Conservation (phyloP, 2,329 filamentous ascomycete species). For the Madurella mycetomatis region DNA sequence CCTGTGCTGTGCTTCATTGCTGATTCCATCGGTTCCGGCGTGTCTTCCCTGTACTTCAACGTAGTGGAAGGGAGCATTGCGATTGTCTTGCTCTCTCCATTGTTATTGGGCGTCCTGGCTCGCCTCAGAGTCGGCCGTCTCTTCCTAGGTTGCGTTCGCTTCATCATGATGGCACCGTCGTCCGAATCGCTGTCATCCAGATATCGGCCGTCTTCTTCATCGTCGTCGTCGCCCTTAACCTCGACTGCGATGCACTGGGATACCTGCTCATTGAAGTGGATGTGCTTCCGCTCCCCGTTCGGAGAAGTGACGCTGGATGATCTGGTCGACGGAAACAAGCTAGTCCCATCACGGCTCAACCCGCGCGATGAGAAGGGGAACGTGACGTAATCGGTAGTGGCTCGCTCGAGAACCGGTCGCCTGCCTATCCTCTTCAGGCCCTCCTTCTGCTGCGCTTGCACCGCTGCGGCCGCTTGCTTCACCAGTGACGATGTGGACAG, state of each 20-base stretch:
- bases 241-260: slow-evolving; percentile 95
- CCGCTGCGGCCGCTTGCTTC: slow-evolving; percentile 81
- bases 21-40: slow-evolving; percentile 60
- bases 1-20: slow-evolving; percentile 57
- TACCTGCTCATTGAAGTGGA: slow-evolving; percentile 95
- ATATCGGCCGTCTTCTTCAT: slow-evolving; percentile 51
- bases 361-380: slow-evolving; percentile 60
- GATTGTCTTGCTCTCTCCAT: slow-evolving; percentile 72
- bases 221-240: slow-evolving; percentile 71
- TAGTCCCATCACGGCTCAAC: slow-evolving; percentile 59
- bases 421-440: slow-evolving; percentile 42
- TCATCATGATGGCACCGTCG: slow-evolving; percentile 80
- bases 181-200: slow-evolving; percentile 62
- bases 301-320: slow-evolving; percentile 67
- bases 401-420: slow-evolving; percentile 55
- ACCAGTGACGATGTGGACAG: slow-evolving; percentile 83
- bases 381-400: slow-evolving; percentile 64
- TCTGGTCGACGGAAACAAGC: slow-evolving; percentile 60
- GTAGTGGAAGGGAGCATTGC: slow-evolving; percentile 84
- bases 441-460: slow-evolving; percentile 73
- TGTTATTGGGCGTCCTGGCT: slow-evolving; percentile 35
- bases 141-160: slow-evolving; percentile 52
- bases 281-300: slow-evolving; percentile 70
- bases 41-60: slow-evolving; percentile 76
- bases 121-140: slow-evolving; percentile 50